Conservation (phyloP, 768 basidiomycete species). For the Paxillus involutus region DNA sequence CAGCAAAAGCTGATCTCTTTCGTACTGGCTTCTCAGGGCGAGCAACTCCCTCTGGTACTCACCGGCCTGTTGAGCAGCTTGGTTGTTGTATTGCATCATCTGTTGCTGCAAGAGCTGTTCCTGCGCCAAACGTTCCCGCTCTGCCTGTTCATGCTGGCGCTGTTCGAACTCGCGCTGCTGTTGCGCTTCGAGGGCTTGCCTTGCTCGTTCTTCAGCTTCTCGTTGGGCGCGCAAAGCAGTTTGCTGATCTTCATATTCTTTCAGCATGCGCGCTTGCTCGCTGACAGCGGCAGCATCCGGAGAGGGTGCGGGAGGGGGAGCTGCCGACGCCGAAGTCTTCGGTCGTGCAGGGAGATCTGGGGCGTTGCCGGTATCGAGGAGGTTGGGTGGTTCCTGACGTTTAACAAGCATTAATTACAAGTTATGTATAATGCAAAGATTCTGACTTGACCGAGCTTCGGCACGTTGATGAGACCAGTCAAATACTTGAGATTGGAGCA, state of each 20-base stretch:
- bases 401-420: not conserved
- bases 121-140: slow-evolving; percentile 84
- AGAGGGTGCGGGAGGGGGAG: slow-evolving; percentile 73
- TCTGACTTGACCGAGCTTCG: slow-evolving; percentile 86
- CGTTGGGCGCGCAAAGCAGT: slow-evolving; percentile 78
- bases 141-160: slow-evolving; percentile 83
- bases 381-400: slow-evolving; percentile 90
- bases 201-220: slow-evolving; percentile 80
- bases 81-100: slow-evolving; percentile 77
- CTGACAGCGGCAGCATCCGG: slow-evolving; percentile 72
- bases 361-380: slow-evolving; percentile 76
- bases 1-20: slow-evolving; percentile 94
- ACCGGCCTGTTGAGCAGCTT: slow-evolving; percentile 69
- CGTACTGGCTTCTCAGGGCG: slow-evolving; percentile 94
- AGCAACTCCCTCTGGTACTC: slow-evolving; percentile 91
- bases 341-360: slow-evolving; percentile 88
- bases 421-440: not conserved
- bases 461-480: slow-evolving; percentile 96
- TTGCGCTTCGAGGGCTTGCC: slow-evolving; percentile 72
- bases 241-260: slow-evolving; percentile 96
- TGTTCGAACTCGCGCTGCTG: slow-evolving; percentile 90
- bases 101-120: slow-evolving; percentile 85
- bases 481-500: slow-evolving; percentile 98
- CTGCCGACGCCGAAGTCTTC: slow-evolving; percentile 50
- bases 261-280: slow-evolving; percentile 92